Evolutionary conservation across 2,329 filamentous ascomycete genomes (phyloP), one percentile per base, ranked within the genome.

Genomic region (Colletotrichum nymphaeae): DNA sequence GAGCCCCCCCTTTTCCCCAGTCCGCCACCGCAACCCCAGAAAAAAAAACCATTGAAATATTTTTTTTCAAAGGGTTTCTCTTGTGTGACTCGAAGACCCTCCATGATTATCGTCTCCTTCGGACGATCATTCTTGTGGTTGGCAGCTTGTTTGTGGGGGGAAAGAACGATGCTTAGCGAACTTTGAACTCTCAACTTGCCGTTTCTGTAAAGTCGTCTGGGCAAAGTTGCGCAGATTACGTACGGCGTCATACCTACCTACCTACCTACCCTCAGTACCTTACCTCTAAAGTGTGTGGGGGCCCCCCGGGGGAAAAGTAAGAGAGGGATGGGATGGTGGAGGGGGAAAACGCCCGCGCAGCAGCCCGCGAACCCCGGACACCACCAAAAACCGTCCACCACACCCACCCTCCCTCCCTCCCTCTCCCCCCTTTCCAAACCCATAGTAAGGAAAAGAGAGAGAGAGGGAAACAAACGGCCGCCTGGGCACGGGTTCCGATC

Each of bases 211-310:
- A 7, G 16, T 46, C 42, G 42, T n/a, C 5, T 42, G 37, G 14
- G 16, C 14, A 46, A 46, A 63, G 42, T 60, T 26, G 52, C 67
- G 67, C 67, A 57, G 67, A 63, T 63, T 63, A 69, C 52, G 67
- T 64, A 60, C 58, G 58, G 67, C 58, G 42, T 46, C 42, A 46
- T 46, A 46, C 42, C 42, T 26, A 26, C 26, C 3, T 46, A 46
- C 42, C 42, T 46, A 46, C 42, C 42, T 26, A 26, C 26, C 26
- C 26, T 26, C 26, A 26, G 26, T 37, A 7, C 7, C 28, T 28
- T 28, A 28, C 28, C 28, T 30, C 28, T 9, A 30, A 49, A 4
- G 30, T 22, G 16, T 57, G 19, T 16, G 26, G 42, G 22, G 30
- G 26, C 26, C 26, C 26, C 26, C 26, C 26, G 35, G 14, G 35